phyloP scores from a whole-genome alignment of 345 rosid species.

The Linum trigynum region DNA sequence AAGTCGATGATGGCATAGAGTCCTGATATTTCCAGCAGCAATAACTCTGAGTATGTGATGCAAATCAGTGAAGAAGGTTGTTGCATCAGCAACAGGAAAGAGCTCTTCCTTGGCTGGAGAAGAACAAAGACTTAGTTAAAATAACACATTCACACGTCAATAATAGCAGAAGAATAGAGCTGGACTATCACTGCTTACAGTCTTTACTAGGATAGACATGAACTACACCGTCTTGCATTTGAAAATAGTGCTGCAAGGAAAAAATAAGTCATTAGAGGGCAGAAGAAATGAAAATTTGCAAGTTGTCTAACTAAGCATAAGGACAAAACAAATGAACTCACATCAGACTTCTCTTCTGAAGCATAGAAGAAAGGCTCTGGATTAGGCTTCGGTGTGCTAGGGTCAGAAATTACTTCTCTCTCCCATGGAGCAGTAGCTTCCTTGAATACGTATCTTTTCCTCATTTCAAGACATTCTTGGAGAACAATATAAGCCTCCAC shows the following conservation, averaged over 20 bases:
- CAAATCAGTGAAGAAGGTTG: slow-evolving; percentile 42
- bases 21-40: slow-evolving; percentile 41
- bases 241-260: slow-evolving; percentile 38
- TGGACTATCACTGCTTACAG: slow-evolving; percentile 18
- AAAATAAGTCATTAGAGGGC: background rate
- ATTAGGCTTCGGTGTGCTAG: slow-evolving; percentile 95
- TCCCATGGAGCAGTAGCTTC: slow-evolving; percentile 97
- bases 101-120: slow-evolving; percentile 31
- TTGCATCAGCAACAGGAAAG: slow-evolving; percentile 42
- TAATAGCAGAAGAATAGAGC: background rate
- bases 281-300: background rate
- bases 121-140: slow-evolving; percentile 6
- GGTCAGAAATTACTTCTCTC: slow-evolving; percentile 86
- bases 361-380: slow-evolving; percentile 69
- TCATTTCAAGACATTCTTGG: slow-evolving; percentile 91
- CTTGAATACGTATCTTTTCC: slow-evolving; percentile 66
- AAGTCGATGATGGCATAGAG: slow-evolving; percentile 41
- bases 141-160: background rate
- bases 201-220: slow-evolving; percentile 38
- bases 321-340: slow-evolving; percentile 23
- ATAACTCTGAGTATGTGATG: slow-evolving; percentile 35
- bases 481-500: slow-evolving; percentile 61
- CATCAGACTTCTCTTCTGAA: slow-evolving; percentile 74
- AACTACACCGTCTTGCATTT: slow-evolving; percentile 44
- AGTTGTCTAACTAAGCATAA: background rate